Evolutionary conservation across 768 basidiomycete genomes (phyloP).

Genomic region (Strobilomyces dryophilus): DNA sequence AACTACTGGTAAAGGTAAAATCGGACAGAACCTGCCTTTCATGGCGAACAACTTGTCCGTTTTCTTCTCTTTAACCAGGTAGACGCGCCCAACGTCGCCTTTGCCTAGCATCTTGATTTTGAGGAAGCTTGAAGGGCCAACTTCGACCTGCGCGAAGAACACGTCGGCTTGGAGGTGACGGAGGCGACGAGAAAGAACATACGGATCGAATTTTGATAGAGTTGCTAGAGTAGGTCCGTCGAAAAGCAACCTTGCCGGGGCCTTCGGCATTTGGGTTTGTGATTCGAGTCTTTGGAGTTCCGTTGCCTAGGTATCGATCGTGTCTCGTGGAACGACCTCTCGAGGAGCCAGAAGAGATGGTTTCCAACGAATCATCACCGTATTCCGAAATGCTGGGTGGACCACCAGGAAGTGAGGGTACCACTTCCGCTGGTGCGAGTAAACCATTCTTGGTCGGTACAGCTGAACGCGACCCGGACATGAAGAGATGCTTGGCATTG

Average conservation of each 20-base stretch:
- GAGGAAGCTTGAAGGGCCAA: conserved; percentile 88
- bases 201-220: conserved; percentile 93
- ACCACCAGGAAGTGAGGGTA: conserved; percentile 52
- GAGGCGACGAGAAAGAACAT: conserved; percentile 25
- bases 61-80: conserved; percentile 98
- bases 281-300: conserved; percentile 40
- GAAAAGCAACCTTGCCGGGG: conserved; percentile 70
- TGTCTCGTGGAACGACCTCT: conserved; percentile 46
- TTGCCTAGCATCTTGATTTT: conserved; percentile 99
- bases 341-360: conserved; percentile 73
- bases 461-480: conserved; percentile 50
- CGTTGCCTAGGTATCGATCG: conserved; percentile 27
- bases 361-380: conserved; percentile 71
- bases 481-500: conserved; percentile 90
- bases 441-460: conserved; percentile 73
- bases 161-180: background rate
- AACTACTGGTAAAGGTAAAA: conserved; percentile 2
- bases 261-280: conserved; percentile 43
- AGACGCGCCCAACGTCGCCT: conserved; percentile 98
- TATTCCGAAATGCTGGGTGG: conserved; percentile 50
- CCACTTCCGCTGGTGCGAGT: conserved; percentile 61
- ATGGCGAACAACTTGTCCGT: conserved; percentile 93
- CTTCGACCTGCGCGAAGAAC: conserved; percentile 66
- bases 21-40: conserved; percentile 71
- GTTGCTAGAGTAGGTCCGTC: conserved; percentile 95